Base-by-base conservation (phyloP, 139 green algal genomes). In the Auxenochlorella protothecoides region DNA sequence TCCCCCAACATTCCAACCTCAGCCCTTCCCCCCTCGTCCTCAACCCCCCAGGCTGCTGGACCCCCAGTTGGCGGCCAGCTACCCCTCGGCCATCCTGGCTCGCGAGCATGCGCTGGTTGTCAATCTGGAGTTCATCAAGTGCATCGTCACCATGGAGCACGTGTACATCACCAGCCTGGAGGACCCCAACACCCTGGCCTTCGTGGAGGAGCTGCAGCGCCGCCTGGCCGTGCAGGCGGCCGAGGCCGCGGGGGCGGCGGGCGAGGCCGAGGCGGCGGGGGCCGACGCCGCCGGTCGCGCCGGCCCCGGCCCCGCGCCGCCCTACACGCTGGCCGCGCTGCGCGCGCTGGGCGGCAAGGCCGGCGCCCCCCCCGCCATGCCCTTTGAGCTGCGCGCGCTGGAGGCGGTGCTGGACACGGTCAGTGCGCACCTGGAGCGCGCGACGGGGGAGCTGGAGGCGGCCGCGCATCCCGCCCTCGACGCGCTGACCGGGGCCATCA, bases 401-500 rank as follows among this genome's bases (percentile, higher is more conserved):
- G 85, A 90, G 71, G 74, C 77, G 8, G 82, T 27, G 55, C 74
- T 90, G 73, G 75, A 88, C 53, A 74, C 72, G 68, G 83, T 88
- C 59, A 87, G 81, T 12, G 72, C 76, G 2, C 78, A 87, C 67
- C 73, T 97, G 57, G 90, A 96, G 70, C 51, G 67, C 5, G 72
- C 87, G 72, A 88, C 88, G 0, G 79, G 76, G 4, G 89, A 97
- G 66, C 78, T 97, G 68, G 92, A 97, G 81, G 84, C 81, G 13
- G 80, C 83, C 7, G 88, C 90, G 0, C 89, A 94, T 74, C 90
- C 91, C 4, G 89, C 89, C 0, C 76, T 98, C 59, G 93, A 98
- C 68, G 81, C 81, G 3, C 80, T 98, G 62, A 95, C 90, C 5
- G 81, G 79, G 13, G 88, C 93, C 66, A 77, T 77, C 66, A 72